Percentiles rank a stretch among this genome's conserved stretches.
These are phyloP conservation scores for Elaeagnus macrophylla DNA, from an alignment of 306 rosid genomes.

Conservation along the genomic window DNA sequence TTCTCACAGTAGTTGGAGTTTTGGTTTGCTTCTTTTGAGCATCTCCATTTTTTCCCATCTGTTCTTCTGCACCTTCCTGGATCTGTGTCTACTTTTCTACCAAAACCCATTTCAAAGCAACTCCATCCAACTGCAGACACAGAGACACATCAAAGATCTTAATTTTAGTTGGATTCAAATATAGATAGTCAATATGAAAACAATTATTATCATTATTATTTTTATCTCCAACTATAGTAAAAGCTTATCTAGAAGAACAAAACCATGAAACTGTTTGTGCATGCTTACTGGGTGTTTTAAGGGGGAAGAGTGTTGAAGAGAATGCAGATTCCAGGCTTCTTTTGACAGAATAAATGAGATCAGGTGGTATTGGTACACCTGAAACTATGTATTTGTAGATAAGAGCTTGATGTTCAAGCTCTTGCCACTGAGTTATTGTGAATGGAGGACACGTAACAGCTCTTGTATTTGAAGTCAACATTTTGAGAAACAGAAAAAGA, in stretches of 20 bases:
- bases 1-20: constrained; percentile 97
- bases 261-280: not conserved
- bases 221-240: not conserved
- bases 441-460: constrained; percentile 56
- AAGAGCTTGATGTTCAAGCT: constrained; percentile 93
- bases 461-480: constrained; percentile 39
- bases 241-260: not conserved
- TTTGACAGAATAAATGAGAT: constrained; percentile 70
- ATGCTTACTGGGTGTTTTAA: constrained; percentile 52
- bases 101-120: constrained; percentile 86
- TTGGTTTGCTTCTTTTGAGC: constrained; percentile 96
- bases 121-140: constrained; percentile 79
- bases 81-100: constrained; percentile 95
- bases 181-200: not conserved
- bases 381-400: constrained; percentile 86
- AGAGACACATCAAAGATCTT: constrained; percentile 15
- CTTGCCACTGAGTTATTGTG: constrained; percentile 93
- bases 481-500: constrained; percentile 12
- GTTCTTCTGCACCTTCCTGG: constrained; percentile 99
- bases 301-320: constrained; percentile 74
- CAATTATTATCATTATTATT: too few relatives aligned
- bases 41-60: constrained; percentile 99
- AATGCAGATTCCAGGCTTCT: constrained; percentile 72
- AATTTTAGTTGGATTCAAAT: constrained; percentile 17
- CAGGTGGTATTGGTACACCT: constrained; percentile 80